Percentiles rank a stretch among this genome's conserved stretches.
Evolutionary conservation across 148 eudicot genomes (phyloP).

Genomic region (Cornus controversa): DNA sequence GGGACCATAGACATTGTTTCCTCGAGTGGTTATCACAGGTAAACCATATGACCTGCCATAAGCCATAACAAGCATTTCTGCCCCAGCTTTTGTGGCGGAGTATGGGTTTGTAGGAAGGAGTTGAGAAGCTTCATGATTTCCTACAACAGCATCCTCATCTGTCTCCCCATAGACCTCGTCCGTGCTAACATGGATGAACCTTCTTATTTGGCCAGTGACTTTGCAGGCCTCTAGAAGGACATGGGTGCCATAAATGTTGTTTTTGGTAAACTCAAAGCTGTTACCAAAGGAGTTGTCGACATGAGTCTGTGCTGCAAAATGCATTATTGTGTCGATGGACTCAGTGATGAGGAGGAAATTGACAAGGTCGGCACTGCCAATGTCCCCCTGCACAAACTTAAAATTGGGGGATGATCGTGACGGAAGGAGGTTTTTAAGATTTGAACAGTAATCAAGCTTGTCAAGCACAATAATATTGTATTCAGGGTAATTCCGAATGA

Average conservation of each 20-base stretch:
- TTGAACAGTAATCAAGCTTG: slow-evolving; percentile 80
- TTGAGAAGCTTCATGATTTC: slow-evolving; percentile 78
- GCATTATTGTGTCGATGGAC: slow-evolving; percentile 75
- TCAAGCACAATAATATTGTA: slow-evolving; percentile 77
- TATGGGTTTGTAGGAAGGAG: slow-evolving; percentile 86
- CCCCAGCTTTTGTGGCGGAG: slow-evolving; percentile 89
- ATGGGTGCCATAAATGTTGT: slow-evolving; percentile 73
- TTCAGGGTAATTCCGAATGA: slow-evolving; percentile 55
- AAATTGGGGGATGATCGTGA: slow-evolving; percentile 62
- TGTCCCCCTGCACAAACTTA: slow-evolving; percentile 74
- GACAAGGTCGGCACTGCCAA: slow-evolving; percentile 74
- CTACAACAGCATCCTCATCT: slow-evolving; percentile 71
- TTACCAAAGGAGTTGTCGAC: slow-evolving; percentile 88
- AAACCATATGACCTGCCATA: slow-evolving; percentile 75
- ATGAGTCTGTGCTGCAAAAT: slow-evolving; percentile 88
- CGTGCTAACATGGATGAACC: slow-evolving; percentile 86
- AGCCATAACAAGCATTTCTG: slow-evolving; percentile 95
- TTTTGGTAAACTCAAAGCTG: slow-evolving; percentile 77
- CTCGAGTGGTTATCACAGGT: slow-evolving; percentile 78
- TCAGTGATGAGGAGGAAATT: slow-evolving; percentile 61
- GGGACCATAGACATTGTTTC: slow-evolving; percentile 85
- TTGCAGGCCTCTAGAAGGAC: slow-evolving; percentile 86
- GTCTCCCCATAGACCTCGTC: slow-evolving; percentile 95
- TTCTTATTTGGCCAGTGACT: slow-evolving; percentile 59
- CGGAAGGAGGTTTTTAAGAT: slow-evolving; percentile 60